Conservation (phyloP, 2,329 filamentous ascomycete genomes). For the Sporothrix globosa region DNA sequence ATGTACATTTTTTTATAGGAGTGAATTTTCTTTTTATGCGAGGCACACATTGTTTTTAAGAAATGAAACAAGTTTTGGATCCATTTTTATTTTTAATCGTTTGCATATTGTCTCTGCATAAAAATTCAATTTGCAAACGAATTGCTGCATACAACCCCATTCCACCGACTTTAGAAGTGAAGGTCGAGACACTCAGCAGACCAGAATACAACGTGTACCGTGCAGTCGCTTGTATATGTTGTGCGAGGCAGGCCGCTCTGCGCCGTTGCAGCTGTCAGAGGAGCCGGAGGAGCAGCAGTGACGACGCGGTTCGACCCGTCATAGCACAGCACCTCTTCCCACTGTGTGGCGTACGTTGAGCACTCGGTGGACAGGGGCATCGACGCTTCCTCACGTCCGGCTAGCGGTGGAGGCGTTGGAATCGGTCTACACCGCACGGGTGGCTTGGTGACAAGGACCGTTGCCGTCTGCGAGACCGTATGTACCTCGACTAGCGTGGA, state of each 20-base stretch:
- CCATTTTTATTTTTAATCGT: neutral
- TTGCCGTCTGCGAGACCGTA: constrained; percentile 49
- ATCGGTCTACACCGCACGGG: constrained; percentile 43
- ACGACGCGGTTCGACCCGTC: neutral
- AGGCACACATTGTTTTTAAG: neutral
- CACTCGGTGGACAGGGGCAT: neutral
- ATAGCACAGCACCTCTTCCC: neutral
- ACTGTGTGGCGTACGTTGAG: neutral
- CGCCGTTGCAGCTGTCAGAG: too few relatives aligned
- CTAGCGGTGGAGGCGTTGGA: constrained; percentile 42
- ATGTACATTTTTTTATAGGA: neutral
- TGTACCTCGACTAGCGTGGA: constrained; percentile 47
- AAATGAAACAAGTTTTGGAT: constrained; percentile 4
- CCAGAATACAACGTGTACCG: neutral
- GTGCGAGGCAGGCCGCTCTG: neutral
- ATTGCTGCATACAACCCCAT: neutral
- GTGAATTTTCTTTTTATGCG: neutral
- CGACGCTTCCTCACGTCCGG: neutral
- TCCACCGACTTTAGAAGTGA: neutral
- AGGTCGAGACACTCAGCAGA: neutral
- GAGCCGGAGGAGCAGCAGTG: neutral
- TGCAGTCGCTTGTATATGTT: neutral
- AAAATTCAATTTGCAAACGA: too few relatives aligned
- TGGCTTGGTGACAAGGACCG: constrained; percentile 46
- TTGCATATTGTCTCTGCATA: neutral